These are phyloP conservation scores for Starmerella stigmatis DNA, from an alignment of 805 yeast genomes.

Conservation along the genomic window DNA sequence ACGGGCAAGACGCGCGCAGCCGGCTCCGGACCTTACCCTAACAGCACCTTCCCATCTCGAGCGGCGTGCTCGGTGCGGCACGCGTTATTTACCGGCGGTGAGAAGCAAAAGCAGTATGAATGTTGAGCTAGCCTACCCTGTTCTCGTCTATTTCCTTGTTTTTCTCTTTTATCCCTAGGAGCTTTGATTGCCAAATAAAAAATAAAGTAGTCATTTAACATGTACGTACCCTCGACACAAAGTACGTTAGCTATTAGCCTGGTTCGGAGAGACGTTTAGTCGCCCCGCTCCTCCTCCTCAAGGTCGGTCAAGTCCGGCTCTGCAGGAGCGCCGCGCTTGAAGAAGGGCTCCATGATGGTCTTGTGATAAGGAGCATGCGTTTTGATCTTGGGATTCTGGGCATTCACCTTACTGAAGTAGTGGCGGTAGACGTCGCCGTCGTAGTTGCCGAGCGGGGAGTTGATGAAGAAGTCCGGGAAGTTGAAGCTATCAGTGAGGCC, in stretches of 20 bases:
- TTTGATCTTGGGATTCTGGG: slow-evolving; percentile 34
- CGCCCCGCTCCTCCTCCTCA: slow-evolving; percentile 21
- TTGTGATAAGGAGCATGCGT: slow-evolving; percentile 50
- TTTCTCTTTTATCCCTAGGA: too few relatives aligned
- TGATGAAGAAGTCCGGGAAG: slow-evolving; percentile 64
- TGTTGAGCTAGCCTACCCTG: too few relatives aligned
- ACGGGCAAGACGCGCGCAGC: too few relatives aligned
- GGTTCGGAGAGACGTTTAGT: not conserved
- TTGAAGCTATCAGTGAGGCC: slow-evolving; percentile 74
- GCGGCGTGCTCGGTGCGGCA: too few relatives aligned
- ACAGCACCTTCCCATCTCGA: too few relatives aligned
- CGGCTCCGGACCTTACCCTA: too few relatives aligned
- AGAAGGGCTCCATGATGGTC: slow-evolving; percentile 27
- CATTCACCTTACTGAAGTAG: slow-evolving; percentile 52
- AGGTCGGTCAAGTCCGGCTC: slow-evolving; percentile 16
- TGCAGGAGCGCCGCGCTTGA: slow-evolving; percentile 21
- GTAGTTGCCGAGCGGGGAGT: slow-evolving; percentile 67
- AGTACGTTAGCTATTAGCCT: not conserved
- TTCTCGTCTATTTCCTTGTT: too few relatives aligned
- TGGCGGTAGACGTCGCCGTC: slow-evolving; percentile 74
- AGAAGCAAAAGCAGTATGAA: too few relatives aligned
- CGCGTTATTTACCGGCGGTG: too few relatives aligned
- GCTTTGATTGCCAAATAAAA: too few relatives aligned
- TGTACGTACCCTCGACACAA: too few relatives aligned
- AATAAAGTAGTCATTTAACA: too few relatives aligned